Evolutionary conservation across 78 protist genomes (phyloP).

Genomic region (Dictyostelium purpureum): DNA sequence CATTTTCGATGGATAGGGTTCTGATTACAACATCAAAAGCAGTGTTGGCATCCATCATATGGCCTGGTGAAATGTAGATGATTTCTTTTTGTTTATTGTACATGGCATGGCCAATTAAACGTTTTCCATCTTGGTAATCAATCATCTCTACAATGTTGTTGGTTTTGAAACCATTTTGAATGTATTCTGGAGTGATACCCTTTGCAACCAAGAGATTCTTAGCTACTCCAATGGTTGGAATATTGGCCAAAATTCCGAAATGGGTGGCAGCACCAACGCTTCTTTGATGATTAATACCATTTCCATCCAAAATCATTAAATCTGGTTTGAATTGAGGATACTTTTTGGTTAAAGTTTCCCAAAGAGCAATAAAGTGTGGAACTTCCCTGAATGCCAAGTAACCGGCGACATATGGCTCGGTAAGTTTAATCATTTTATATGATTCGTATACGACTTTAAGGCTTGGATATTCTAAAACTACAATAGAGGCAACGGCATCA

Average conservation of each 20-base stretch:
- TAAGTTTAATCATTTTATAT: conserved; percentile 69
- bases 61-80: conserved; percentile 89
- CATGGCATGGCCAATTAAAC: conserved; percentile 6
- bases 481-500: conserved; percentile 84
- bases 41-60: conserved; percentile 55
- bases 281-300: conserved; percentile 88
- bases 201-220: conserved; percentile 71
- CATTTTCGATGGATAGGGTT: background rate
- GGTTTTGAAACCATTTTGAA: conserved; percentile 10
- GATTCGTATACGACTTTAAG: conserved; percentile 64
- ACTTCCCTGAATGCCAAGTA: conserved; percentile 91
- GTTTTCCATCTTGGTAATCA: background rate
- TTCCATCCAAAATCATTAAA: conserved; percentile 86
- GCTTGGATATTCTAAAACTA: conserved; percentile 79
- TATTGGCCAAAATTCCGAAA: conserved; percentile 73
- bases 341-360: conserved; percentile 27
- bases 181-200: conserved; percentile 59
- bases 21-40: conserved; percentile 49
- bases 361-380: conserved; percentile 66
- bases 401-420: conserved; percentile 86
- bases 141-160: conserved; percentile 16
- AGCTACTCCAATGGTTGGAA: conserved; percentile 91
- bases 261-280: conserved; percentile 86
- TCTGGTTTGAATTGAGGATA: conserved; percentile 83
- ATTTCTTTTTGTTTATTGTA: conserved; percentile 17